Percentiles rank a stretch among this genome's conserved stretches.
Conservation (phyloP, 306 rosid genomes). For the Pyrus betulifolia region DNA sequence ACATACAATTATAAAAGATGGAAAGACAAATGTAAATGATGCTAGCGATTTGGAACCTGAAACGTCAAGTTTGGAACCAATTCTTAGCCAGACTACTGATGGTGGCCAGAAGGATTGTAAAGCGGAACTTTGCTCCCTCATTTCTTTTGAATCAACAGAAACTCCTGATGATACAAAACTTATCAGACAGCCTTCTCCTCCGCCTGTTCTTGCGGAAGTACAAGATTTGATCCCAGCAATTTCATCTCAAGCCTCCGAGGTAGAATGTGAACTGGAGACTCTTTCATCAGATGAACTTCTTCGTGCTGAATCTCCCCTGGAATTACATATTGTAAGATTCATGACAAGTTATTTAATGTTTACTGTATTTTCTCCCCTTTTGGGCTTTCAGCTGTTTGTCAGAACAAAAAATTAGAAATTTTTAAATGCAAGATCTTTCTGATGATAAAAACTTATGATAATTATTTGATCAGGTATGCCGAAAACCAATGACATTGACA, state of each 20-base stretch:
- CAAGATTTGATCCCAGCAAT: slow-evolving; percentile 72
- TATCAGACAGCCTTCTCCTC: slow-evolving; percentile 88
- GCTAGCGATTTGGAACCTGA: slow-evolving; percentile 27
- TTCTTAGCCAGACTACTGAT: slow-evolving; percentile 27
- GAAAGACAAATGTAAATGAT: slow-evolving; percentile 30
- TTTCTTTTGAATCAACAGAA: slow-evolving; percentile 67
- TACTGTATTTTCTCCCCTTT: not conserved
- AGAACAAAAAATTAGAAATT: not conserved
- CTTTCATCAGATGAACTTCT: slow-evolving; percentile 42
- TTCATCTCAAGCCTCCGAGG: slow-evolving; percentile 47
- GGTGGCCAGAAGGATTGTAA: slow-evolving; percentile 25
- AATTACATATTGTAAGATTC: slow-evolving; percentile 79
- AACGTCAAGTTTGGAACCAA: slow-evolving; percentile 33
- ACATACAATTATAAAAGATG: slow-evolving; percentile 15
- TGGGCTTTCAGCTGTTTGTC: slow-evolving; percentile 1
- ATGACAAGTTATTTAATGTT: slow-evolving; percentile 2
- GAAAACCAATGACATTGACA: not conserved
- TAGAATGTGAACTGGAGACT: slow-evolving; percentile 35
- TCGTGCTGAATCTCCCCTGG: slow-evolving; percentile 62
- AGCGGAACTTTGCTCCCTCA: slow-evolving; percentile 58
- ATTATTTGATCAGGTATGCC: not conserved
- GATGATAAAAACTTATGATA: slow-evolving; percentile 11
- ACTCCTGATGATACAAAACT: slow-evolving; percentile 41
- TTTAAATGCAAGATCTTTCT: slow-evolving; percentile 1
- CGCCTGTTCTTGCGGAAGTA: slow-evolving; percentile 89